Evolutionary conservation across 2,329 filamentous ascomycete genomes (phyloP).

Genomic region (Aspergillus sp.): DNA sequence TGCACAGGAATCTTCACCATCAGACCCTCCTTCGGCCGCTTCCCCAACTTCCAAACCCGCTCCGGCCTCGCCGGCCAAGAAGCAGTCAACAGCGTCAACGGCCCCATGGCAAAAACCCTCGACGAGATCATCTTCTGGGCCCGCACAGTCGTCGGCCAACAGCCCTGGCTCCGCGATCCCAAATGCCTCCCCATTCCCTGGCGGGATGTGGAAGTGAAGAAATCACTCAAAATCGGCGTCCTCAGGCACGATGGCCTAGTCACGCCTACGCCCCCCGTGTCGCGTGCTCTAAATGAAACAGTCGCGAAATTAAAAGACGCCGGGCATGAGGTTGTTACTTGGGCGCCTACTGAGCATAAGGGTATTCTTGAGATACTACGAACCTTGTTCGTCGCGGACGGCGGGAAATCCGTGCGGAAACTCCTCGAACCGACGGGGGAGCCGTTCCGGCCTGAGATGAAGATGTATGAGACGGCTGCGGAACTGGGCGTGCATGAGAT

Average conservation of each 20-base stretch:
- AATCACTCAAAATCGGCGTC: conserved; percentile 56
- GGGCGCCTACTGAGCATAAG: conserved; percentile 26
- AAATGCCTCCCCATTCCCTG: conserved; percentile 62
- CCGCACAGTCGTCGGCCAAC: conserved; percentile 47
- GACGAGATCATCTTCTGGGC: conserved; percentile 58
- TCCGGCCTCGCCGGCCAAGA: conserved; percentile 66
- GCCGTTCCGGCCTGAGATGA: conserved; percentile 51
- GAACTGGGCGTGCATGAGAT: conserved; percentile 48
- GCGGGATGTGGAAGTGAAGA: conserved; percentile 26
- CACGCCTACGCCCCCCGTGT: conserved; percentile 62
- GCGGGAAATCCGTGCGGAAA: conserved; percentile 45
- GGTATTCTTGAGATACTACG: background rate
- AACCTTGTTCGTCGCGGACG: conserved; percentile 50
- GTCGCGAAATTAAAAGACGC: conserved; percentile 58
- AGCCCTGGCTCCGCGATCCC: conserved; percentile 59
- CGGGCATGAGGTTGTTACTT: conserved; percentile 44
- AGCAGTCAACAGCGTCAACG: conserved; percentile 63
- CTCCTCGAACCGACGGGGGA: conserved; percentile 25
- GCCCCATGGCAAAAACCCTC: conserved; percentile 59
- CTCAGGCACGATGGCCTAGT: conserved; percentile 64
- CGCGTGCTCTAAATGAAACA: conserved; percentile 53
- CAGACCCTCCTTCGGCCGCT: conserved; percentile 42
- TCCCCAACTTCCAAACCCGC: conserved; percentile 38
- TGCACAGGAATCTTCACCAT: conserved; percentile 41
- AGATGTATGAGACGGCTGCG: conserved; percentile 41